Evolutionary conservation across 352 stramenopile genomes (phyloP).

Genomic region (Globisporangium solare): DNA sequence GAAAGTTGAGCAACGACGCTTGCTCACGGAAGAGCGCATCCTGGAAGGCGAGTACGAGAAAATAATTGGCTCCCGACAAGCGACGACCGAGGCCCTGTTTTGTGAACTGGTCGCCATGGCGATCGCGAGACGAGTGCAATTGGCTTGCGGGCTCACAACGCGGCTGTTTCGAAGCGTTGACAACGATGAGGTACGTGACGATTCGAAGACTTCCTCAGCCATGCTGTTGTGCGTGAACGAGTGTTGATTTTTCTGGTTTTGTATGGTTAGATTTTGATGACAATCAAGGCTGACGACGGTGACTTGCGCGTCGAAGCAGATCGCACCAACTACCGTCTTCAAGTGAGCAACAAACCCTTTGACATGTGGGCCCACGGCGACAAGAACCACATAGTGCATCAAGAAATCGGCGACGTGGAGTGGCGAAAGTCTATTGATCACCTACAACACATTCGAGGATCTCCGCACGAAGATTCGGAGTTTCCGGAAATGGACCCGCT

Average conservation of each 20-base stretch:
- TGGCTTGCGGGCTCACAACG: slow-evolving; percentile 74
- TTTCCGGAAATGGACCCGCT: slow-evolving; percentile 74
- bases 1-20: slow-evolving; percentile 31
- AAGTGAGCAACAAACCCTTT: slow-evolving; percentile 76
- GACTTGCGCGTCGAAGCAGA: slow-evolving; percentile 70
- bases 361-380: slow-evolving; percentile 39
- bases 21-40: slow-evolving; percentile 34
- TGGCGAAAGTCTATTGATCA: slow-evolving; percentile 53
- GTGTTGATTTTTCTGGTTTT: too few relatives aligned
- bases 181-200: slow-evolving; percentile 31
- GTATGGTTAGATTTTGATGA: slow-evolving; percentile 73
- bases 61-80: slow-evolving; percentile 32
- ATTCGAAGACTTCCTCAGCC: background rate
- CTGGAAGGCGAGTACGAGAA: slow-evolving; percentile 59
- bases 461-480: slow-evolving; percentile 23
- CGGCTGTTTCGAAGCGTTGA: slow-evolving; percentile 78
- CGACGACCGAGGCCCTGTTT: slow-evolving; percentile 54
- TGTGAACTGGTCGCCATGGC: slow-evolving; percentile 66
- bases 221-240: background rate
- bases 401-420: slow-evolving; percentile 47
- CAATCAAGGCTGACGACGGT: slow-evolving; percentile 71
- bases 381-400: slow-evolving; percentile 44
- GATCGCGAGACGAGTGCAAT: slow-evolving; percentile 59
- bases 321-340: slow-evolving; percentile 61
- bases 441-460: slow-evolving; percentile 46